Percentiles rank a stretch among this genome's conserved stretches.
phyloP scores from a whole-genome alignment of 2,329 filamentous ascomycete genomes.

The Cercospora nicotianae region DNA sequence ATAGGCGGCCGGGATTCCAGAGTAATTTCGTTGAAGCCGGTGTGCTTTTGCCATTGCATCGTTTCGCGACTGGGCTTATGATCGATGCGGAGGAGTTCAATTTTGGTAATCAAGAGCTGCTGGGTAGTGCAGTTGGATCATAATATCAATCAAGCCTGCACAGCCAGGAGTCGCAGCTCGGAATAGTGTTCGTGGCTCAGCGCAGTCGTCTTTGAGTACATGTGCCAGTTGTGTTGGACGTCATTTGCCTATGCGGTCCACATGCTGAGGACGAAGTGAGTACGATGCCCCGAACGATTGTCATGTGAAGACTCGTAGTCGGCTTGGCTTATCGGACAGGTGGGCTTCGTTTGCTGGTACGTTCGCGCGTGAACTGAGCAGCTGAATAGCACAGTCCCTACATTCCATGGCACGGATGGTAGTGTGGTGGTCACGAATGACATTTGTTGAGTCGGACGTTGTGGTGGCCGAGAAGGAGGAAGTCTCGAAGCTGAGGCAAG shows the following conservation, averaged over 20 bases:
- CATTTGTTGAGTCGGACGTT: too few species aligned
- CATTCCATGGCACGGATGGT: neutral
- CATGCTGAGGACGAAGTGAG: neutral
- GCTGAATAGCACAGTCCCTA: neutral
- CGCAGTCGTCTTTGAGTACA: neutral
- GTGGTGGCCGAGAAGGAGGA: neutral
- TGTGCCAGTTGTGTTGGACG: neutral
- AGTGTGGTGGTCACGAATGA: neutral
- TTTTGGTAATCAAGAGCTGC: neutral
- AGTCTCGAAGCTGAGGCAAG: neutral
- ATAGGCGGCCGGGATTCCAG: slow-evolving; percentile 5
- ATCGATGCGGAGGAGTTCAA: slow-evolving; percentile 18
- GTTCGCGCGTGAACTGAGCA: neutral
- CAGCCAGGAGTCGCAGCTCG: neutral
- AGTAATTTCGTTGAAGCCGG: slow-evolving; percentile 12
- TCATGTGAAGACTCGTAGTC: neutral
- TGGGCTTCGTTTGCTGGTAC: neutral
- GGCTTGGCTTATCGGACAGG: neutral
- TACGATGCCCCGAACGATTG: neutral
- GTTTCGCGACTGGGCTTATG: slow-evolving; percentile 17
- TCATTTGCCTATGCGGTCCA: neutral
- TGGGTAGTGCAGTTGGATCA: neutral
- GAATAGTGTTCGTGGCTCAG: neutral
- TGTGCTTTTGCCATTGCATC: slow-evolving; percentile 15
- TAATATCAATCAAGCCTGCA: neutral